Conservation (phyloP, 768 basidiomycete genomes). For the Tulasnella sp. region DNA sequence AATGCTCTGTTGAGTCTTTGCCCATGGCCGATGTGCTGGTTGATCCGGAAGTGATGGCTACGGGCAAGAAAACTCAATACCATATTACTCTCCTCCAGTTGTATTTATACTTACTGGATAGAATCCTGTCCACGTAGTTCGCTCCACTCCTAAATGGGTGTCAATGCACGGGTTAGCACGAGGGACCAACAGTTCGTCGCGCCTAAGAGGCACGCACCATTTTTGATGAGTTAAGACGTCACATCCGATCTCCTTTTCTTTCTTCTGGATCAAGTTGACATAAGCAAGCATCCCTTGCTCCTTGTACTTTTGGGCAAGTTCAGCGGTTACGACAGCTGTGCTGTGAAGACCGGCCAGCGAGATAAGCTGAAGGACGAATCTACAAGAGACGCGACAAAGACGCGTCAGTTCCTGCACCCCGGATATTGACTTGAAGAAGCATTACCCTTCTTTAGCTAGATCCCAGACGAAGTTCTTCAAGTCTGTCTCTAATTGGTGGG, state of each 20-base stretch:
- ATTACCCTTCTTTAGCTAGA: slow-evolving; percentile 81
- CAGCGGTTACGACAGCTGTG: slow-evolving; percentile 77
- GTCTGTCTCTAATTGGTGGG: slow-evolving; percentile 55
- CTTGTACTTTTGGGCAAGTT: slow-evolving; percentile 78
- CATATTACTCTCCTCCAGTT: not conserved
- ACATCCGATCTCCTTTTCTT: slow-evolving; percentile 84
- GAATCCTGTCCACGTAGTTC: slow-evolving; percentile 84
- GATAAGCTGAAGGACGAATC: slow-evolving; percentile 86
- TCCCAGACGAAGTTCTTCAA: slow-evolving; percentile 90
- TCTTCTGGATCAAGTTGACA: slow-evolving; percentile 82
- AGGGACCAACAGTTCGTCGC: not conserved
- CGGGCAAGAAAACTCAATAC: slow-evolving; percentile 14
- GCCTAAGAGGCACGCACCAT: slow-evolving; percentile 58
- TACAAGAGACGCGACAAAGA: slow-evolving; percentile 41
- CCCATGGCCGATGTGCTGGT: slow-evolving; percentile 84
- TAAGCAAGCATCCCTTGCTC: slow-evolving; percentile 92
- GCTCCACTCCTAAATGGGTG: slow-evolving; percentile 72
- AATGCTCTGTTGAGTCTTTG: slow-evolving; percentile 87
- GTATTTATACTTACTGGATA: slow-evolving; percentile 53
- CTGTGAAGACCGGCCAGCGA: slow-evolving; percentile 90
- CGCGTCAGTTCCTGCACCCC: not conserved
- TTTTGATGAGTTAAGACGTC: slow-evolving; percentile 95
- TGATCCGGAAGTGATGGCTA: slow-evolving; percentile 78
- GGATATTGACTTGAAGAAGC: not conserved
- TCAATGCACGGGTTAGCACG: not conserved